These are phyloP conservation scores for Annulohypoxylon truncatum DNA, from an alignment of 2,329 filamentous ascomycete genomes.

Conservation along the genomic window DNA sequence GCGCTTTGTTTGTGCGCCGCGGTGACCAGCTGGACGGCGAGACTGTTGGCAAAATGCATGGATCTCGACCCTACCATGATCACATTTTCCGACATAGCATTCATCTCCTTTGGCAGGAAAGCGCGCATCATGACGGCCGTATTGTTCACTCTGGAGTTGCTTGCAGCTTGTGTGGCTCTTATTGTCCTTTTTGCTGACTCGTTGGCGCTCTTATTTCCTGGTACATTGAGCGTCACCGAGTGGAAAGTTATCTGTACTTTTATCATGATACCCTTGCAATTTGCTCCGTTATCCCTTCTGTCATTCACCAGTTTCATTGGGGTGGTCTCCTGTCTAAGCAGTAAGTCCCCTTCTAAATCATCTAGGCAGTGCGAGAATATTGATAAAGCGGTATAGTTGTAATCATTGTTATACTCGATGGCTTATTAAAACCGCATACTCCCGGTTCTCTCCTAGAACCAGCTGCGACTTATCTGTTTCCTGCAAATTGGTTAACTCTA, in stretches of 20 bases:
- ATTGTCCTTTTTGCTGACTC: conserved; percentile 80
- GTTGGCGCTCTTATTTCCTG: conserved; percentile 80
- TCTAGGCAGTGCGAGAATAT: not conserved
- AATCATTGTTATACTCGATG: conserved; percentile 84
- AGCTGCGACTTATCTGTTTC: conserved; percentile 82
- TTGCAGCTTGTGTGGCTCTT: conserved; percentile 85
- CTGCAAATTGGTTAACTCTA: conserved; percentile 85
- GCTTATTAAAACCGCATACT: conserved; percentile 80
- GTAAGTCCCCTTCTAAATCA: conserved; percentile 65
- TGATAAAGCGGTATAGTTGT: conserved; percentile 69
- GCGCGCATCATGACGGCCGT: conserved; percentile 86
- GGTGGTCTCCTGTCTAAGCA: conserved; percentile 89
- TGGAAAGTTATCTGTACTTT: conserved; percentile 91
- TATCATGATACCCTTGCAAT: conserved; percentile 83
- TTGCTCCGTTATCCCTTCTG: conserved; percentile 83
- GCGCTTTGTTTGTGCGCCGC: conserved; percentile 79
- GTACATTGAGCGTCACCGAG: conserved; percentile 69
- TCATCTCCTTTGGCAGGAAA: conserved; percentile 85
- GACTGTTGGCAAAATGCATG: conserved; percentile 86
- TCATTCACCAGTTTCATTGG: conserved; percentile 93
- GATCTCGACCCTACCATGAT: conserved; percentile 86
- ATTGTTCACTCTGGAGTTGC: conserved; percentile 86
- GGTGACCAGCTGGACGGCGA: conserved; percentile 87
- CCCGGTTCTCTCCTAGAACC: conserved; percentile 89
- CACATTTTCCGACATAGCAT: conserved; percentile 94